Conservation (phyloP, 2,329 filamentous ascomycete genomes). For the Ophiostoma tasmaniense region DNA sequence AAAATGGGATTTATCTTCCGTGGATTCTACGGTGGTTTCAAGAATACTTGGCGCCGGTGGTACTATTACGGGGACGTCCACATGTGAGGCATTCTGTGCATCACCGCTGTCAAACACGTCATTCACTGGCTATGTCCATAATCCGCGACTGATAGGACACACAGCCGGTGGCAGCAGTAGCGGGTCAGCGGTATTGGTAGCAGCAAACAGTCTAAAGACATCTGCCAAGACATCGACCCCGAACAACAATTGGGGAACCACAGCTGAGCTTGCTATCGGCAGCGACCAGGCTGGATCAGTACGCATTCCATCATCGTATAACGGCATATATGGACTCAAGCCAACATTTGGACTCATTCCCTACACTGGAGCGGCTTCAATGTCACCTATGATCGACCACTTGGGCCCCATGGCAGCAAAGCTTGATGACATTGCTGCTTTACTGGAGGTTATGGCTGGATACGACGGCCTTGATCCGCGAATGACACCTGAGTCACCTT, state of each 20-base stretch:
- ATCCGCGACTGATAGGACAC: neutral
- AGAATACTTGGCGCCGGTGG: neutral
- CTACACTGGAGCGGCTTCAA: constrained; percentile 38
- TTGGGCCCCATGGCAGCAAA: constrained; percentile 37
- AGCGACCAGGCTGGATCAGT: constrained; percentile 67
- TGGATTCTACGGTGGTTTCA: neutral
- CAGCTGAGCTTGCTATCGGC: constrained; percentile 38
- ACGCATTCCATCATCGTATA: constrained; percentile 45
- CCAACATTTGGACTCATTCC: constrained; percentile 41
- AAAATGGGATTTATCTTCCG: neutral
- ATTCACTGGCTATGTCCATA: constrained; percentile 62
- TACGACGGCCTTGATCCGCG: constrained; percentile 40
- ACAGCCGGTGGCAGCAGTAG: neutral
- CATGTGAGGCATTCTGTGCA: constrained; percentile 60
- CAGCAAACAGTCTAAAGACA: neutral
- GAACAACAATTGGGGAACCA: neutral
- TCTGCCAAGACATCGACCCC: neutral
- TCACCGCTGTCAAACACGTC: constrained; percentile 51
- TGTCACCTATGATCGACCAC: constrained; percentile 37
- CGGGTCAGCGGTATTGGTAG: neutral
- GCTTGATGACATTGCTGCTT: constrained; percentile 34
- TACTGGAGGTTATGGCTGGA: constrained; percentile 36
- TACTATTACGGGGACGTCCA: constrained; percentile 47
- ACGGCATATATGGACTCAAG: constrained; percentile 37
- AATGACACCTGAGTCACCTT: constrained; percentile 34